Evolutionary conservation across 2,329 filamentous ascomycete genomes (phyloP).

Genomic region (Penicillium sp.): DNA sequence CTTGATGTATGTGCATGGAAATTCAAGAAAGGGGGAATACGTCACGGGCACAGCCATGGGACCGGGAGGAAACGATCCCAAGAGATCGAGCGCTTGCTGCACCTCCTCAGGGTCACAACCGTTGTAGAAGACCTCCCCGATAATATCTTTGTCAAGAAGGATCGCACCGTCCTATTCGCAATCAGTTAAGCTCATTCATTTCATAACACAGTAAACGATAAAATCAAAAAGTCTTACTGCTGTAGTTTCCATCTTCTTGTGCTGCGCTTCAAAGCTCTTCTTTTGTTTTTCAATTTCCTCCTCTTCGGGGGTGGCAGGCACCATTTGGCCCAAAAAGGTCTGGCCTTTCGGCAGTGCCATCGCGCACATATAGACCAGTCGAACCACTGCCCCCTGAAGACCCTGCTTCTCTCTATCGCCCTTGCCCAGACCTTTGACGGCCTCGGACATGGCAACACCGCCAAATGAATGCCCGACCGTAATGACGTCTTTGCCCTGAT

Average conservation of each 20-base stretch:
- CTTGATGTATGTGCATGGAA: conserved; percentile 32
- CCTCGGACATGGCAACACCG: conserved; percentile 32
- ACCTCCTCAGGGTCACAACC: conserved; percentile 25
- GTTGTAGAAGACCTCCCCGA: conserved; percentile 25
- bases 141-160: conserved; percentile 12
- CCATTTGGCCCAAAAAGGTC: conserved; percentile 23
- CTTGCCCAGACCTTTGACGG: conserved; percentile 30
- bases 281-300: conserved; percentile 19
- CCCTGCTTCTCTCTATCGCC: conserved; percentile 19
- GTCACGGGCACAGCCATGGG: conserved; percentile 28
- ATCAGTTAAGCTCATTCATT: neutral
- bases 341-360: conserved; percentile 28
- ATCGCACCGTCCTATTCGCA: conserved; percentile 24
- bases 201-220: neutral
- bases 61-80: conserved; percentile 25
- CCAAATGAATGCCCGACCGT: conserved; percentile 35
- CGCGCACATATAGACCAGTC: conserved; percentile 31
- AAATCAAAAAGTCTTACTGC: conserved; percentile 12
- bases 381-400: conserved; percentile 15
- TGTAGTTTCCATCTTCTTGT: conserved; percentile 17
- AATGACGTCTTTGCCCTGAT: conserved; percentile 31
- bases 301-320: conserved; percentile 25
- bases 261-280: conserved; percentile 15
- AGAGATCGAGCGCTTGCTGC: conserved; percentile 22
- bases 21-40: conserved; percentile 28